phyloP scores from a whole-genome alignment of 2,329 filamentous ascomycete genomes.

The Neoascochyta sp. region DNA sequence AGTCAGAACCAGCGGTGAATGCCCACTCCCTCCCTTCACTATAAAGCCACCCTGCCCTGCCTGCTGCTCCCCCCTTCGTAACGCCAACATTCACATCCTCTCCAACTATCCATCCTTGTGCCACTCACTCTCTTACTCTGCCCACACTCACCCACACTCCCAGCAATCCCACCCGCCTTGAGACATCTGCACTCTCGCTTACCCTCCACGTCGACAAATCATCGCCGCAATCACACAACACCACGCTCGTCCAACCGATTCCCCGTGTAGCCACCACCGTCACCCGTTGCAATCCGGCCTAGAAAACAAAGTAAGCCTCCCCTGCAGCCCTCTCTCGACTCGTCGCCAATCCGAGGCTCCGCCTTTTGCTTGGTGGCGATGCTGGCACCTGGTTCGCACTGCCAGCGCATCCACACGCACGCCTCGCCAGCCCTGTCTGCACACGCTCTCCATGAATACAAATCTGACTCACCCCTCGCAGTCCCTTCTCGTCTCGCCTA shows the following conservation, averaged over 20 bases:
- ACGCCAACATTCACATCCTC: too few species aligned
- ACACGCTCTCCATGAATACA: conserved; percentile 21
- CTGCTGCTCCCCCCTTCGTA: too few species aligned
- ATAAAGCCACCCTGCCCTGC: too few species aligned
- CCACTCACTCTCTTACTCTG: neutral
- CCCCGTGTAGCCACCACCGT: too few species aligned
- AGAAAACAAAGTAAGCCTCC: conserved; percentile 31
- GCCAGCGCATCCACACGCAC: conserved; percentile 29
- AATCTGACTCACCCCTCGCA: conserved; percentile 37
- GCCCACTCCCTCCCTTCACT: too few species aligned
- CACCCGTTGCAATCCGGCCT: conserved; percentile 10
- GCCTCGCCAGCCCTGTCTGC: conserved; percentile 24
- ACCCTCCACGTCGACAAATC: conserved; percentile 3
- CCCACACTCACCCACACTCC: conserved; percentile 3
- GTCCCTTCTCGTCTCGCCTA: conserved; percentile 22
- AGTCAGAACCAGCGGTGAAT: conserved; percentile 32
- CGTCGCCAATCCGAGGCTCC: conserved; percentile 23
- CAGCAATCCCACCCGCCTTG: neutral
- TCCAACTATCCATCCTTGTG: neutral
- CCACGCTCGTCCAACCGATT: conserved; percentile 7
- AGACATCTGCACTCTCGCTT: conserved; percentile 6
- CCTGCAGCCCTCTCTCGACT: conserved; percentile 23
- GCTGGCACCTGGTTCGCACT: conserved; percentile 12
- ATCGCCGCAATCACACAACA: conserved; percentile 16
- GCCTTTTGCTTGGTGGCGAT: conserved; percentile 14